Base-by-base conservation (phyloP, 2,329 filamentous ascomycete genomes). In the Phialemonium atrogriseum region DNA sequence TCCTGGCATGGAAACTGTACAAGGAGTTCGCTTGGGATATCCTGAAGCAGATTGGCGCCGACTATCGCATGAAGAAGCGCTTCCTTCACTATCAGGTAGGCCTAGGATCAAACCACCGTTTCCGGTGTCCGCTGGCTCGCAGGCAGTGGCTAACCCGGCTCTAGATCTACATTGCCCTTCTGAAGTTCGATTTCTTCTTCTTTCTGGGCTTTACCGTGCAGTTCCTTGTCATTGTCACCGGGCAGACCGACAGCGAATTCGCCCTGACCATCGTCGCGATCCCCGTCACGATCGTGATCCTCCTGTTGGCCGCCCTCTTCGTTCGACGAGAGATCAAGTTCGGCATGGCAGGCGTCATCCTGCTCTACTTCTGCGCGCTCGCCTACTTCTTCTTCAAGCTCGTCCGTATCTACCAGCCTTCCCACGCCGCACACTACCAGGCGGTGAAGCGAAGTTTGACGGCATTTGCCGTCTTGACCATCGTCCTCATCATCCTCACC, bases 111-210 rank as follows among this genome's bases (percentile, higher is more conserved):
- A n/a, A 6, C 9, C 10, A 4, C 4, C 6, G 13, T 32, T 20
- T 10, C 11, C 24, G 20, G 22, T 24, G 22, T 10, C 7, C 10
- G 10, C 6, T 27, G 5, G 24, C 7, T 11, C 10, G 10, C 9
- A 4, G 6, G 29, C 10, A n/a, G 10, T 24, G 37, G 39, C 48
- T 55, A 41, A 50, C 38, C 9, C 12, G 17, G 1, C 8, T 17
- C 5, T 40, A 94, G 88, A 88, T 98, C 56, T 98, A 95, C 60
- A 95, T 98, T 50, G 86, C 91, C 22, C 73, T 98, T 9, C 73
- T 98, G 43, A 98, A 98, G 60, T 98, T 98, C 57, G 91, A 98
- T 62, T 96, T 98, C 62, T 98, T 98, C 77, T 96, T 98, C 69
- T 98, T 98, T 70, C 77, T 98, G 30, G 91, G 89, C 33, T 98